A percentile compares a stretch with the other conserved stretches of the same genome.
Evolutionary conservation across 2,329 filamentous ascomycete species (phyloP).

Genomic region (Pleoardoris graminearum): DNA sequence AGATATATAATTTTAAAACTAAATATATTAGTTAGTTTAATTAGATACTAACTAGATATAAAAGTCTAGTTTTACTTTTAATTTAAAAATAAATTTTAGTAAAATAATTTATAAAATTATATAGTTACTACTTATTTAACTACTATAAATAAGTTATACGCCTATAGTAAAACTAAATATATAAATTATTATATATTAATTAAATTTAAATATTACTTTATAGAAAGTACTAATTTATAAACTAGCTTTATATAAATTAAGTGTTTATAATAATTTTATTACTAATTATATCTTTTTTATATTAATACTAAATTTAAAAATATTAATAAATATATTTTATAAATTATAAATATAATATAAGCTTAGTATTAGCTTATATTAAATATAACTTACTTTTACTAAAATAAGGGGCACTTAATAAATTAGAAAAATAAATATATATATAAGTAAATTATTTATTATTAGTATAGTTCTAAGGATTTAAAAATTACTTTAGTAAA

Average conservation of each 20-base stretch:
- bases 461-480: neutral
- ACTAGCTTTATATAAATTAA: neutral
- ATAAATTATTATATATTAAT: neutral
- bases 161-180: neutral
- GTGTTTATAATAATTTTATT: neutral
- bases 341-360: neutral
- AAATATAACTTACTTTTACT: neutral
- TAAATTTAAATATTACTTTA: too few species aligned
- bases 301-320: neutral
- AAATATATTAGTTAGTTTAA: too few species aligned
- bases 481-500: neutral
- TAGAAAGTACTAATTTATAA: neutral
- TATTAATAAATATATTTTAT: neutral
- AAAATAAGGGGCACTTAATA: neutral
- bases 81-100: neutral
- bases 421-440: neutral
- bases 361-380: too few species aligned
- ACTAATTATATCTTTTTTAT: neutral
- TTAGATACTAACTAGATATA: too few species aligned
- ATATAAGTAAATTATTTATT: neutral
- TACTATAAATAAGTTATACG: neutral
- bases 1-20: too few species aligned
- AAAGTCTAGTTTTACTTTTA: too few species aligned
- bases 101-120: neutral
- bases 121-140: neutral